Evolutionary conservation across 495 filamentous ascomycete species (phyloP), one percentile per base, ranked within the genome.

Genomic region (Annulohypoxylon bovei): DNA sequence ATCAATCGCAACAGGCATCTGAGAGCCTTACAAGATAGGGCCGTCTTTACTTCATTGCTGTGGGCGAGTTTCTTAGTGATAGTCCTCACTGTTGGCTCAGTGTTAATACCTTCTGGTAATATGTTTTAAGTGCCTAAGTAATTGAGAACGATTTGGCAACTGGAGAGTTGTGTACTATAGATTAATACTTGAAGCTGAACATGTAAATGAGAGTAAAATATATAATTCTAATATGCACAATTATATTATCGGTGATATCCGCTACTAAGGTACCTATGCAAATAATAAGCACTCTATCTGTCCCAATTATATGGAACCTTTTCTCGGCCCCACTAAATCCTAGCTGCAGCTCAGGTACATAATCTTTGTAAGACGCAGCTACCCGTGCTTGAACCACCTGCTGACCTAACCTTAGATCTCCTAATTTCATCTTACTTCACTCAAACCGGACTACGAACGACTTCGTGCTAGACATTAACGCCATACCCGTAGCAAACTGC

Each of bases 11-110:
- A 91, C 70, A 84, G 85, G 14, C 85, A 85, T 50, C 73, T 92
- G 50, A 82, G 85, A 33, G 80, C 88, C 77, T 83, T 92, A 60
- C 91, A 92, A 77, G 88, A 92, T 71, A 86, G 83, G 14, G 87
- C 86, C 50, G 86, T 90, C 46, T 65, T 88, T 22, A 81, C 86
- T 60, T 80, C 88, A 2, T 55, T 81, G 1, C 12, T 82, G n/a
- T 77, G 71, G 73, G 75, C 73, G 6, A 69, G 79, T 22, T 57
- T 80, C 22, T 65, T 78, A 23, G 72, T 79, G 44, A 60, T 68
- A 6, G 53, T 73, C 12, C 56, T 84, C 40, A 75, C 78, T 7
- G 81, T 76, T 4, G 74, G 70, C 42, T 82, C 80, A n/a, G 67
- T 81, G 35, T 66, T 66, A n/a, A 62, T 82, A 56, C 78, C 80